phyloP scores from a whole-genome alignment of 2,329 filamentous ascomycete genomes.

The Talaromyces pinophilus region DNA sequence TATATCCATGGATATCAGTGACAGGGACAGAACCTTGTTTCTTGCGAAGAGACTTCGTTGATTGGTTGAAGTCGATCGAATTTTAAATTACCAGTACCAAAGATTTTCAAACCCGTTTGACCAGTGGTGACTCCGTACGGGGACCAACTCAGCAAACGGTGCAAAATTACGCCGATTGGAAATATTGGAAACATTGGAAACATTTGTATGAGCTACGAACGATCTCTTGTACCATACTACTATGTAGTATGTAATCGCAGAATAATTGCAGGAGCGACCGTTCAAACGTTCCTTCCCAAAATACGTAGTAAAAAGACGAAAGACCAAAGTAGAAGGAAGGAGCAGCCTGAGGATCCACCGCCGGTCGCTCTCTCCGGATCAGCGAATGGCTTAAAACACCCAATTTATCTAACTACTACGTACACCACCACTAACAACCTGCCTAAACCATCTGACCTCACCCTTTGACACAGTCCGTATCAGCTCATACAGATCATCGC shows the following conservation, averaged over 20 bases:
- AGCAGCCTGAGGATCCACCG: constrained; percentile 1
- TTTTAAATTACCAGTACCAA: constrained; percentile 8
- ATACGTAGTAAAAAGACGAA: background rate
- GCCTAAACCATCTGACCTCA: background rate
- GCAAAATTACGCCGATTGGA: background rate
- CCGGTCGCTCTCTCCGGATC: constrained; percentile 22
- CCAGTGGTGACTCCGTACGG: background rate
- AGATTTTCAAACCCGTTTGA: constrained; percentile 1
- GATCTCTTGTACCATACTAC: background rate
- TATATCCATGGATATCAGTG: background rate
- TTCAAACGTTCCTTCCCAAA: background rate
- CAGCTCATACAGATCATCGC: background rate
- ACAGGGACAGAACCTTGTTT: background rate
- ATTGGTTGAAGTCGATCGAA: background rate
- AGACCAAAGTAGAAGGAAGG: background rate
- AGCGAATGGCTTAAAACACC: constrained; percentile 16
- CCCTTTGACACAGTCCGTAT: background rate
- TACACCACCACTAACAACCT: background rate
- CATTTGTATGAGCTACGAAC: background rate
- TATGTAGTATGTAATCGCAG: background rate
- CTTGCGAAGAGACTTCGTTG: background rate
- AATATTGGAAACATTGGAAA: background rate
- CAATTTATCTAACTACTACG: too few species aligned
- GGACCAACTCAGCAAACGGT: background rate
- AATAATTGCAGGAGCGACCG: constrained; percentile 1